These are phyloP conservation scores for Dothidotthia symphoricarpi DNA, from an alignment of 2,329 filamentous ascomycete species.

Conservation along the genomic window DNA sequence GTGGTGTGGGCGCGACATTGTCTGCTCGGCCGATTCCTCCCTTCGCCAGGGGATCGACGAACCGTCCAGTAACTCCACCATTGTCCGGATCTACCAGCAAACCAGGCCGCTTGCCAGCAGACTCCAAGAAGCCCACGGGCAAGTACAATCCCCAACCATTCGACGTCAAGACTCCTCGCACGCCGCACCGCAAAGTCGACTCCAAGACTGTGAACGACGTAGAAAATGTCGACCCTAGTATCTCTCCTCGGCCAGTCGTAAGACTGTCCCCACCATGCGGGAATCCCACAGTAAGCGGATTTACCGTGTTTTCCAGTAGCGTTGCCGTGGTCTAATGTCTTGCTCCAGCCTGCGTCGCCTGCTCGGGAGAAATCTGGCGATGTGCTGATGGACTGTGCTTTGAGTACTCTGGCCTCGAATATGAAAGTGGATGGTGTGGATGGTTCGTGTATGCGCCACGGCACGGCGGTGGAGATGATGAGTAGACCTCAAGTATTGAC, in stretches of 20 bases:
- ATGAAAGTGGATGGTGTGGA: constrained; percentile 24
- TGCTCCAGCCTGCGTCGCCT: constrained; percentile 22
- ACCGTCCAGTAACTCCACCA: constrained; percentile 16
- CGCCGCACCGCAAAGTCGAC: constrained; percentile 10
- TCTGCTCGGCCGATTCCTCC: constrained; percentile 15
- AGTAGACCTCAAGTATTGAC: too few species aligned
- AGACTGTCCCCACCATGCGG: constrained; percentile 21
- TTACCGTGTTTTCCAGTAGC: neutral
- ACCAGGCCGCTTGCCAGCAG: constrained; percentile 9
- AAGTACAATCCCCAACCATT: constrained; percentile 9
- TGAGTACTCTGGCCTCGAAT: constrained; percentile 20
- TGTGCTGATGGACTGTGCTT: constrained; percentile 26
- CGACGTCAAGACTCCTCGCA: constrained; percentile 19
- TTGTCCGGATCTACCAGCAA: constrained; percentile 5
- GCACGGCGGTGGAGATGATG: too few species aligned
- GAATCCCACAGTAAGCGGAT: constrained; percentile 26
- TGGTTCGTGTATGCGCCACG: constrained; percentile 21
- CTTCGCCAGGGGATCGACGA: constrained; percentile 9
- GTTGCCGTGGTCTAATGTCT: constrained; percentile 10
- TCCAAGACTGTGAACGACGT: constrained; percentile 14
- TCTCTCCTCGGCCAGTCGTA: constrained; percentile 22
- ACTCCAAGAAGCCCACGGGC: constrained; percentile 2
- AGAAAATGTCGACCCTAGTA: constrained; percentile 21
- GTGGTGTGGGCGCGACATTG: constrained; percentile 18
- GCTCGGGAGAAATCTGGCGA: constrained; percentile 22